Evolutionary conservation across 176 grass and related monocot genomes (phyloP).

Genomic region (Aegilops tauschii): DNA sequence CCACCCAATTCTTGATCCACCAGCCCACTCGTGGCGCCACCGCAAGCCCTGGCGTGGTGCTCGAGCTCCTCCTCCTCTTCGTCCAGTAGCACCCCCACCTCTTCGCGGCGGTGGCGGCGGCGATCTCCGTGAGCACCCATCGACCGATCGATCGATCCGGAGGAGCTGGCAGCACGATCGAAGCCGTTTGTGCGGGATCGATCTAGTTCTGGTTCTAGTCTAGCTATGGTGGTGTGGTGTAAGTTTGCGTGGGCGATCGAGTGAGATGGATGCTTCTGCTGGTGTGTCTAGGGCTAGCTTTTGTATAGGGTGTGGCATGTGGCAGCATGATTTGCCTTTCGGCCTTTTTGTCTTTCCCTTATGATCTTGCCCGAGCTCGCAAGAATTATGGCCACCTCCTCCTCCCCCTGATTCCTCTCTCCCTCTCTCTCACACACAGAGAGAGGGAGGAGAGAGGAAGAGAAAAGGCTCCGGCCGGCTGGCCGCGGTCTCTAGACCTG

Average conservation of each 20-base stretch:
- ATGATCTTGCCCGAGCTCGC: conserved; percentile 62
- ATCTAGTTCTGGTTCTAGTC: not conserved
- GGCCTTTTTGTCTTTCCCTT: conserved; percentile 82
- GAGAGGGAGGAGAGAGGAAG: not conserved
- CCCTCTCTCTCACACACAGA: not conserved
- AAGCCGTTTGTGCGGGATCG: not conserved
- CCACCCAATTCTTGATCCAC: conserved; percentile 32
- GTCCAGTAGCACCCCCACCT: conserved; percentile 37
- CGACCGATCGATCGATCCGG: not conserved
- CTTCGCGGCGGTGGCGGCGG: conserved; percentile 24
- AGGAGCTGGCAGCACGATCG: not conserved
- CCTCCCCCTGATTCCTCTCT: conserved; percentile 26
- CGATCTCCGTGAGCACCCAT: conserved; percentile 41
- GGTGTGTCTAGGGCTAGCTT: conserved; percentile 54
- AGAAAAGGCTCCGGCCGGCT: conserved; percentile 36
- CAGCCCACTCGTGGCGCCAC: conserved; percentile 35
- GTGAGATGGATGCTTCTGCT: conserved; percentile 39
- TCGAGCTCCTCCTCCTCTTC: conserved; percentile 45
- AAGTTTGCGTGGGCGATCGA: conserved; percentile 17
- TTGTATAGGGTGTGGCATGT: conserved; percentile 71
- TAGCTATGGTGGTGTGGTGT: not conserved
- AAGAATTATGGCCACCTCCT: conserved; percentile 57
- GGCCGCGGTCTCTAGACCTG: not conserved
- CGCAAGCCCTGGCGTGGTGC: conserved; percentile 26
- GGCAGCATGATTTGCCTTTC: conserved; percentile 68